Conservation (phyloP, 371 early-diverging fungal genomes). For the Ecytonucleospora hepatopenaei region DNA sequence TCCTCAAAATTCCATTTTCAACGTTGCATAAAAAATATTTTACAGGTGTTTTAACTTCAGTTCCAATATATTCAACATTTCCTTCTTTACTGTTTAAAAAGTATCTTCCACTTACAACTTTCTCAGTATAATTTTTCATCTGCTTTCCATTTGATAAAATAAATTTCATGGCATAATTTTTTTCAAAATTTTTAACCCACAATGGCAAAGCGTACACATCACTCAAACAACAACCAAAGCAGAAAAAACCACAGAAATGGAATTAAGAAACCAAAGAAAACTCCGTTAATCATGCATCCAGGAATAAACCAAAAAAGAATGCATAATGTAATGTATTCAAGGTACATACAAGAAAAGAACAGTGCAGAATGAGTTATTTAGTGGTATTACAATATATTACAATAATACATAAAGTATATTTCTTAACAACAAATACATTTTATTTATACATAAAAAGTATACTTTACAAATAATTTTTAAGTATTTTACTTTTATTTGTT, state of each 20-base stretch:
- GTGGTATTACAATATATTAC: constrained; percentile 8
- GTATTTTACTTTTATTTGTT: too few species aligned
- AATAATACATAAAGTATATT: constrained; percentile 26
- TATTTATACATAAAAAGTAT: too few species aligned
- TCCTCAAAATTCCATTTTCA: neutral
- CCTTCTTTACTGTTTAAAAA: neutral
- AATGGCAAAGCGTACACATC: constrained; percentile 94
- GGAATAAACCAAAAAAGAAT: constrained; percentile 14
- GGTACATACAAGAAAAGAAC: neutral
- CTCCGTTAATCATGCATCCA: neutral
- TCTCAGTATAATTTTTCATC: too few species aligned
- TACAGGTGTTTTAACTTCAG: constrained; percentile 9
- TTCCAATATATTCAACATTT: constrained; percentile 3
- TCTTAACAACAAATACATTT: too few species aligned
- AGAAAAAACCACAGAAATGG: constrained; percentile 56
- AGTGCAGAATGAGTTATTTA: constrained; percentile 4
- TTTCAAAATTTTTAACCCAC: constrained; percentile 40
- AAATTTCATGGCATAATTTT: neutral
- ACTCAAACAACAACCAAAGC: constrained; percentile 98
- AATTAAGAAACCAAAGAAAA: constrained; percentile 51
- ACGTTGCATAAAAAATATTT: constrained; percentile 14
- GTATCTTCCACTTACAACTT: neutral
- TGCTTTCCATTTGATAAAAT: neutral
- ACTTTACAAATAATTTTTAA: too few species aligned
- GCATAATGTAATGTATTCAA: constrained; percentile 1